Evolutionary conservation across 2,329 filamentous ascomycete species (phyloP), one percentile per base, ranked within the genome.

Genomic region (Herpotrichia juniperi): DNA sequence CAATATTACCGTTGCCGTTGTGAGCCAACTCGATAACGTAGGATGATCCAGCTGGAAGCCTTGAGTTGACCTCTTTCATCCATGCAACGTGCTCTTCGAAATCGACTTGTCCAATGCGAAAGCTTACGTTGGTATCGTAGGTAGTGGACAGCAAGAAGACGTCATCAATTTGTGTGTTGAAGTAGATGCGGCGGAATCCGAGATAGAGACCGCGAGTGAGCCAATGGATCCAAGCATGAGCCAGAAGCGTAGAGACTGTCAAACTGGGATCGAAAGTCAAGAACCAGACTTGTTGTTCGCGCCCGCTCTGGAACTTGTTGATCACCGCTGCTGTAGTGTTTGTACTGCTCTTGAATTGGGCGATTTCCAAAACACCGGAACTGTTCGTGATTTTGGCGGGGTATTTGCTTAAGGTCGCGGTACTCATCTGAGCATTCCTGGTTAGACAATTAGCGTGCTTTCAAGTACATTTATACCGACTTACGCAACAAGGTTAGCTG

Each of bases 211-310:
- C 83, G 46, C 81, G 78, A 2, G 83, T 85, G 28, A 83, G 67
- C 83, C 83, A 86, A 58, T 80, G 79, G 52, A 86, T 84, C 77
- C 81, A 85, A 11, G 82, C 77, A 67, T 86, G 83, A 65, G 84
- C 82, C 28, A 85, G 68, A 59, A 79, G 81, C 62, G 76, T 83
- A 50, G 80, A 82, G 2, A 81, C 79, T 21, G 76, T 71, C 48
- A 75, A 78, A 25, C 68, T 68, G 5, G 77, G 74, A 35, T 76
- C 77, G 50, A 80, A 84, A 9, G 72, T 64, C 28, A 79, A 79
- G 71, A 85, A 85, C 71, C 81, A 85, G 1, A 79, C 82, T 79
- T 85, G 82, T 68, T 86, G 82, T 69, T 85, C 74, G 54, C 83
- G 77, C 4, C 58, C 54, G 50, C 69, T 71, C 46, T 81, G 77